These are phyloP conservation scores for Crataegus laevigata DNA, from an alignment of 306 rosid genomes.

Conservation along the genomic window DNA sequence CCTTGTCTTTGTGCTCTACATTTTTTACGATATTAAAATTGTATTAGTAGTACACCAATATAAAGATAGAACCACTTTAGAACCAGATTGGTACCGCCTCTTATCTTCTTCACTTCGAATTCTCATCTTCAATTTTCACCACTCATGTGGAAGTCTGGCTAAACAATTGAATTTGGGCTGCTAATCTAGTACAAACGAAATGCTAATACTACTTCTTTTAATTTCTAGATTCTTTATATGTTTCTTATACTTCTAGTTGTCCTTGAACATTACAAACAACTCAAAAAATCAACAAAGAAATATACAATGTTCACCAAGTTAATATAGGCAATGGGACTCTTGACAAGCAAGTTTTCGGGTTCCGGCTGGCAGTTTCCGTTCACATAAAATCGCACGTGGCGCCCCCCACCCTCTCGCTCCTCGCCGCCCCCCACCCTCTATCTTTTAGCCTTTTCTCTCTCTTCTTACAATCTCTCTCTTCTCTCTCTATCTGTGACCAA, in stretches of 20 bases:
- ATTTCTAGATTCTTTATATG: neutral
- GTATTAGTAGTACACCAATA: too few species aligned
- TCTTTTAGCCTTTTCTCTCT: neutral
- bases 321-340: neutral
- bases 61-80: too few species aligned
- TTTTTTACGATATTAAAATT: too few species aligned
- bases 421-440: neutral
- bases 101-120: too few species aligned
- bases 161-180: too few species aligned
- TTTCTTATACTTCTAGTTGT: neutral
- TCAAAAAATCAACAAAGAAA: neutral
- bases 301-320: neutral
- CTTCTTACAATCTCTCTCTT: neutral
- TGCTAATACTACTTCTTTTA: too few species aligned
- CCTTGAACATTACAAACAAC: neutral
- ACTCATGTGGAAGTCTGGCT: too few species aligned
- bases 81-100: too few species aligned
- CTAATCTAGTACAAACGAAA: too few species aligned
- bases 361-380: slow-evolving; percentile 13
- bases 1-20: neutral
- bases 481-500: neutral
- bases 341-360: neutral
- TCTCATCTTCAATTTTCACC: neutral
- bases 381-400: neutral
- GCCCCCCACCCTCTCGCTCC: neutral